Base-by-base conservation (phyloP, 768 basidiomycete genomes). In the Tricholoma bakamatsutake region DNA sequence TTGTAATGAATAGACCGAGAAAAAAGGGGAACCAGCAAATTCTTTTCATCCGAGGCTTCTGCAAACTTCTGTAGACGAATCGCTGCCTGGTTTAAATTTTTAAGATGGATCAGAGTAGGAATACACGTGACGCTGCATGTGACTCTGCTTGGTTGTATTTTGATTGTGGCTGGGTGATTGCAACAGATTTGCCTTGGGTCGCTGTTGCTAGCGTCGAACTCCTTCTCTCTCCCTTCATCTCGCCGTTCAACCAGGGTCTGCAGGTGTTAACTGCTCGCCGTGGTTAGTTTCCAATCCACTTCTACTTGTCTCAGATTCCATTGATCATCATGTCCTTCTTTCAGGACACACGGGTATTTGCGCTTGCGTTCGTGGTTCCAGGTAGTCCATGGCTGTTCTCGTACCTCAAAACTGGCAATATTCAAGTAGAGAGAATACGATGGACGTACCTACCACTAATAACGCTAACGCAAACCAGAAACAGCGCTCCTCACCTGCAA, bases 331-430 rank as follows among this genome's bases (percentile, higher is more conserved):
- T 58, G 35, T 45, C 53, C 31, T 35, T 49, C 28, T 21, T 37
- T 33, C 50, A 60, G 59, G 49, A 61, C 55, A 50, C 61, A 56
- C 59, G 54, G 59, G 55, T 60, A 18, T 53, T 55, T 53, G 59
- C 55, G 57, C 59, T 63, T 60, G 55, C 43, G 53, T 57, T 62
- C 40, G 50, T 54, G 55, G 49, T 58, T 59, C 40, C 54, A 34
- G 49, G 58, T 64, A 70, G 77, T 81, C 76, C 78, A 89, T 90
- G 88, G 88, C 88, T 73, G 80, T 88, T 76, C 83, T 89, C 74
- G 85, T 82, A 61, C 78, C 84, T 68, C 78, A 81, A 74, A 87
- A 89, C 77, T 88, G 87, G 87, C 80, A 80, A 55, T 69, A 76
- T 66, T 80, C 77, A 62, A 77, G 79, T 66, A 80, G 80, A 79